Percentiles rank a stretch among this genome's conserved stretches.
Evolutionary conservation across 176 grass and related monocot genomes (phyloP).

Genomic region (Saccharum officinarum): DNA sequence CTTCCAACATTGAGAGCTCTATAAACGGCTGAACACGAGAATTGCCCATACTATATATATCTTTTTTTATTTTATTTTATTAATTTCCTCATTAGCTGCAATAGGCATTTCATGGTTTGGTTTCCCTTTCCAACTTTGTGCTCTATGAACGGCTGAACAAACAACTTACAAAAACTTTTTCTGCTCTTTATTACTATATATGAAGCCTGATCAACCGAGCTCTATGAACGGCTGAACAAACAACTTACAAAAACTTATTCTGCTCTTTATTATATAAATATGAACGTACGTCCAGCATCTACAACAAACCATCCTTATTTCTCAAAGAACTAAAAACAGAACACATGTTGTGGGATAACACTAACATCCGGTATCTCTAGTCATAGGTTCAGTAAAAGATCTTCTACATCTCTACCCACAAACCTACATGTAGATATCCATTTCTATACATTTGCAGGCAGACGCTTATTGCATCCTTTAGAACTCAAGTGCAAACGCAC

Average conservation of each 20-base stretch:
- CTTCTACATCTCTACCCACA: constrained; percentile 4
- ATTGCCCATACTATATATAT: too few relatives aligned
- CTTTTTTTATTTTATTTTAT: too few relatives aligned
- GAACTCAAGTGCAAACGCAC: background rate
- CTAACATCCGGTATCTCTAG: background rate
- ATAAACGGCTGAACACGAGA: too few relatives aligned
- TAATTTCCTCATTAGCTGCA: background rate
- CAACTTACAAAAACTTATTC: too few relatives aligned
- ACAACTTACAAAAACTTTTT: background rate
- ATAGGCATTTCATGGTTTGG: background rate
- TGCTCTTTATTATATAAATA: background rate
- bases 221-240: too few relatives aligned
- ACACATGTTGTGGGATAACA: background rate
- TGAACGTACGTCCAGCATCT: background rate
- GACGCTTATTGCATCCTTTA: background rate
- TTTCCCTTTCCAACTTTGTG: background rate
- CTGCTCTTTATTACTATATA: background rate
- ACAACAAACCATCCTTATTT: background rate
- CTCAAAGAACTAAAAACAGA: background rate
- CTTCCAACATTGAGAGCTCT: too few relatives aligned
- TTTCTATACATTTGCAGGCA: background rate
- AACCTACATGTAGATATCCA: constrained; percentile 4
- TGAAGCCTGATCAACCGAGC: too few relatives aligned
- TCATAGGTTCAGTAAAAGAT: background rate
- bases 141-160: background rate